Base-by-base conservation (phyloP, 257 asterid genomes). In the Solanum etuberosum region DNA sequence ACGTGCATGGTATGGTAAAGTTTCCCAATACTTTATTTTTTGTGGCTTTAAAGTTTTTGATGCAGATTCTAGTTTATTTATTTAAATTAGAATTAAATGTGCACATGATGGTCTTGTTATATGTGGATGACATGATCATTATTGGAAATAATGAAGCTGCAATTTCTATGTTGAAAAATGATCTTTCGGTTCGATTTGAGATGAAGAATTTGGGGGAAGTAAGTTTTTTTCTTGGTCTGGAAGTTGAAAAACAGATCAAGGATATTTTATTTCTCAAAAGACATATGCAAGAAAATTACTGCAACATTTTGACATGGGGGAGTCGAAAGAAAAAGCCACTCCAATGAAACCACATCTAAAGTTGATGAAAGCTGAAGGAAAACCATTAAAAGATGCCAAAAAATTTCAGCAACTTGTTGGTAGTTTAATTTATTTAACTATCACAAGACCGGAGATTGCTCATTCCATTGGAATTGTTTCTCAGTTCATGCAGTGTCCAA, bases 341-440 rank as follows among this genome's bases (percentile, higher is more conserved):
- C 90, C 91, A 9, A 88, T 89, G 90, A 88, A 88, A 16, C 65
- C 87, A 10, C 4, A 51, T n/a, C 34, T 86, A 38, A 91, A 91
- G 89, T 42, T 86, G n/a, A 25, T 21, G 20, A 85, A 87, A 83
- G 86, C 85, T 63, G 83, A 68, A 87, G 89, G 89, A 12, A 74
- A 83, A 7, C 3, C 42, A 14, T 23, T 86, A 32, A 15, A 87
- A 46, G 91, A 87, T 86, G 86, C 77, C 84, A 51, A 42, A 31
- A 9, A 1, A 0, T 86, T 85, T 83, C 10, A 83, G n/a, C 87
- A 90, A 32, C 91, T 91, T 82, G 90, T 88, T 87, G 88, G 91
- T 42, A 89, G 72, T 65, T 65, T 65, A 65, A 65, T 65, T 65
- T 65, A 65, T 2, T 11, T 65, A 65, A 11, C 72, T 61, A 88